phyloP scores from a whole-genome alignment of 129 eudicot species.

The Glebionis coronaria region DNA sequence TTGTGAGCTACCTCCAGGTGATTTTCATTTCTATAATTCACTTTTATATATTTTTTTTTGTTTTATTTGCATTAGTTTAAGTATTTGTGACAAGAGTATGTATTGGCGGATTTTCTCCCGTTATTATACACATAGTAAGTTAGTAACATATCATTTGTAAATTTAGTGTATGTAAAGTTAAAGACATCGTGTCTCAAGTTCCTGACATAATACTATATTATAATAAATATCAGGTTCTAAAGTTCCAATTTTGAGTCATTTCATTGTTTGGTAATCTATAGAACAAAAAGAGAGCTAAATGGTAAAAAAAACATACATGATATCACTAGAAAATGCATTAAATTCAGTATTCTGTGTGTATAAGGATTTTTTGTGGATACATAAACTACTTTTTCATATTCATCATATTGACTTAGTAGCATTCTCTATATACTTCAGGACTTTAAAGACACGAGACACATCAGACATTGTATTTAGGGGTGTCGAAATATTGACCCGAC shows the following conservation, averaged over 20 bases:
- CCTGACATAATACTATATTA: slow-evolving; percentile 10
- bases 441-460: no score
- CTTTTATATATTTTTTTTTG: neutral
- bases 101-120: neutral
- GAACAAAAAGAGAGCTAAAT: no score
- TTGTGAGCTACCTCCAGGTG: neutral
- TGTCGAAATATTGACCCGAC: no score
- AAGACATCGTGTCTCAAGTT: neutral
- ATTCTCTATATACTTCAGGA: no score
- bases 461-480: no score
- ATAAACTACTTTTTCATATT: no score
- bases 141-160: neutral
- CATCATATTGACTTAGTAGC: no score
- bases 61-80: neutral
- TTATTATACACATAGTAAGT: no score
- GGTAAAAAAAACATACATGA: no score
- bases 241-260: neutral
- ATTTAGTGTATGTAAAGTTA: neutral
- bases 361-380: no score
- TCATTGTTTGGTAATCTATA: neutral
- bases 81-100: neutral
- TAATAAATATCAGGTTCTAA: neutral
- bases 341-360: no score
- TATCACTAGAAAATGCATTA: no score
- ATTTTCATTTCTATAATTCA: neutral